Evolutionary conservation across 2,329 filamentous ascomycete species (phyloP).

Genomic region (Albifimbria verrucaria): DNA sequence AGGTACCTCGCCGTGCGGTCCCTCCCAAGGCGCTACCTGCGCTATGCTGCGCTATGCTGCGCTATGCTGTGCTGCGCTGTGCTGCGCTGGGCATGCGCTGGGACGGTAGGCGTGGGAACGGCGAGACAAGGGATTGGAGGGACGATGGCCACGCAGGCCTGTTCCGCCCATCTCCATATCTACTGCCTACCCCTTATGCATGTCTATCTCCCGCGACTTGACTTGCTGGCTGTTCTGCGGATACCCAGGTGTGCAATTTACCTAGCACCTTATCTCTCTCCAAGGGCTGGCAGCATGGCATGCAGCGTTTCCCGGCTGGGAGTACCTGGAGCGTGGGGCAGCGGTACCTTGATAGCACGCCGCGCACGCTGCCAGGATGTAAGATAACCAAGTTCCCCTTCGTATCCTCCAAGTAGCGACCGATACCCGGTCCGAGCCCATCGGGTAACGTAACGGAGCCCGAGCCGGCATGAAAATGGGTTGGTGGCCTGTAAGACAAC

Average conservation of each 20-base stretch:
- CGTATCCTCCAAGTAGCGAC: too few species aligned
- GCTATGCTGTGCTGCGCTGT: too few species aligned
- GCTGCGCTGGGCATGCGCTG: too few species aligned
- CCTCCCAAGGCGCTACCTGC: too few species aligned
- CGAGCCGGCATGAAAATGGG: not conserved
- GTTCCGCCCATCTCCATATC: not conserved
- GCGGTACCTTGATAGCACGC: not conserved
- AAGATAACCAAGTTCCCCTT: too few species aligned
- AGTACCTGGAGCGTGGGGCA: too few species aligned
- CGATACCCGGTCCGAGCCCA: not conserved
- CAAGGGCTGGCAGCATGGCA: too few species aligned
- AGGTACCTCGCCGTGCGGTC: too few species aligned
- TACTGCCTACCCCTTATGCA: not conserved
- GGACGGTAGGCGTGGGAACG: not conserved
- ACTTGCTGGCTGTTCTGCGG: not conserved
- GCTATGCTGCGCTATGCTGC: too few species aligned
- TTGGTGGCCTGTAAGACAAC: not conserved
- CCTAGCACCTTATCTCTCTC: not conserved
- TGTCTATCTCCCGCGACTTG: not conserved
- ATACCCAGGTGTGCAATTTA: not conserved
- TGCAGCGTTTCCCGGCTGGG: too few species aligned
- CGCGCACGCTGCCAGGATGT: too few species aligned
- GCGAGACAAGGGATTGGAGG: not conserved
- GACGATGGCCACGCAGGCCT: not conserved
- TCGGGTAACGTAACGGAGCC: not conserved